Evolutionary conservation across 2,329 filamentous ascomycete species (phyloP).

Genomic region (Alternaria longipes): DNA sequence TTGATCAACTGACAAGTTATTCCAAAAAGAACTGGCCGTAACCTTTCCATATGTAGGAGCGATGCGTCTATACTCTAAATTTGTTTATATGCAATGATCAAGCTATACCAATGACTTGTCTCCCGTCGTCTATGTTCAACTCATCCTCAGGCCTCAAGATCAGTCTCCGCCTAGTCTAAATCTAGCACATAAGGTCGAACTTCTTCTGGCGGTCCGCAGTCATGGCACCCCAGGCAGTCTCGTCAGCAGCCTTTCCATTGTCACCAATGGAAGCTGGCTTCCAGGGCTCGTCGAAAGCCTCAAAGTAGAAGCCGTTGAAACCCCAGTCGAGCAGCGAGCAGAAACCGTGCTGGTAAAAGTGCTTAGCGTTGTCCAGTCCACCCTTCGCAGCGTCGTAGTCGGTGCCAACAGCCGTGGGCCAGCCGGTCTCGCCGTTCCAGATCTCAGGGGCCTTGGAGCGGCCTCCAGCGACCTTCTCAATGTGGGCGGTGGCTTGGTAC

Average conservation of each 20-base stretch:
- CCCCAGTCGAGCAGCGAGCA: slow-evolving; percentile 72
- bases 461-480: slow-evolving; percentile 67
- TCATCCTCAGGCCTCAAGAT: neutral
- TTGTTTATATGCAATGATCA: neutral
- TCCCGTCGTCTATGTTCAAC: neutral
- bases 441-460: slow-evolving; percentile 65
- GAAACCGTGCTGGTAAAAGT: slow-evolving; percentile 69
- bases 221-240: slow-evolving; percentile 76
- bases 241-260: slow-evolving; percentile 68
- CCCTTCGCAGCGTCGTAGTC: slow-evolving; percentile 70
- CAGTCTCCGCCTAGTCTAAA: neutral
- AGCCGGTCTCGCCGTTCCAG: slow-evolving; percentile 53
- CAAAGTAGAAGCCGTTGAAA: slow-evolving; percentile 76
- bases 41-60: neutral
- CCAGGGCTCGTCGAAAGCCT: slow-evolving; percentile 77
- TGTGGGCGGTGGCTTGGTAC: slow-evolving; percentile 68
- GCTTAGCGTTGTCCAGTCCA: slow-evolving; percentile 65
- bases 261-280: slow-evolving; percentile 72
- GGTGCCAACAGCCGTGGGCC: slow-evolving; percentile 59
- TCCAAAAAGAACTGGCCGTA: neutral
- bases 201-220: slow-evolving; percentile 66
- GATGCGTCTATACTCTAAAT: slow-evolving; percentile 3
- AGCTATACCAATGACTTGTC: neutral
- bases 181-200: slow-evolving; percentile 61
- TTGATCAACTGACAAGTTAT: neutral